Conservation (phyloP, 1,284 basidiomycete species). For the Coriolopsis trogii region DNA sequence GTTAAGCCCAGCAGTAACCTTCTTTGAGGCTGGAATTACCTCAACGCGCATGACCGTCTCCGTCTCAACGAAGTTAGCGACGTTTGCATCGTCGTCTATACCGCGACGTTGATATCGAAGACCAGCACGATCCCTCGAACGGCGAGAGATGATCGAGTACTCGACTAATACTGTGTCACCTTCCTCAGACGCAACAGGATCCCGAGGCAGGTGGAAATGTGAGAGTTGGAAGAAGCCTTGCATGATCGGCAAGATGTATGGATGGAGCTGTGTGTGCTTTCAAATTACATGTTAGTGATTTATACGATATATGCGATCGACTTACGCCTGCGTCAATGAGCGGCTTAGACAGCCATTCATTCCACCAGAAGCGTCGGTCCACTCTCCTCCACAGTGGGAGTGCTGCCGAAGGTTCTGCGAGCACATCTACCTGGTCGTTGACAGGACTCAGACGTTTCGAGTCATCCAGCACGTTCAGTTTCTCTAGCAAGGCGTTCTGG, state of each 20-base stretch:
- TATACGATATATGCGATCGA: background rate
- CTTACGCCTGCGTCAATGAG: conserved; percentile 76
- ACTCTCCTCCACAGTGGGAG: conserved; percentile 85
- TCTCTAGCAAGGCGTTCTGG: conserved; percentile 57
- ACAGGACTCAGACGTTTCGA: conserved; percentile 26
- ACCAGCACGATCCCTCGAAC: conserved; percentile 91
- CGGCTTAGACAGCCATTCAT: conserved; percentile 78
- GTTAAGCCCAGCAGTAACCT: conserved; percentile 3
- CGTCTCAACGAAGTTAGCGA: conserved; percentile 93
- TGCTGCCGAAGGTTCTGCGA: conserved; percentile 69
- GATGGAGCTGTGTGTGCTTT: conserved; percentile 57
- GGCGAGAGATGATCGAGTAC: conserved; percentile 80
- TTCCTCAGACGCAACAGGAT: conserved; percentile 48
- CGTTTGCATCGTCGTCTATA: conserved; percentile 83
- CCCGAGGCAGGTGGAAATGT: conserved; percentile 64
- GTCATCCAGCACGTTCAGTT: conserved; percentile 50
- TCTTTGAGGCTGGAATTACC: conserved; percentile 43
- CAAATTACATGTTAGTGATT: background rate
- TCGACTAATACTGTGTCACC: conserved; percentile 52
- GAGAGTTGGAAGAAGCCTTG: conserved; percentile 86
- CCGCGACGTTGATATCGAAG: conserved; percentile 96
- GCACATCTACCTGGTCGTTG: conserved; percentile 50
- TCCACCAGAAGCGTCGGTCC: conserved; percentile 89
- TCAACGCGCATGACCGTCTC: conserved; percentile 85
- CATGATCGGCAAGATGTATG: conserved; percentile 85